Conservation (phyloP, 129 eudicot species). For the Gnaphalium uliginosum region DNA sequence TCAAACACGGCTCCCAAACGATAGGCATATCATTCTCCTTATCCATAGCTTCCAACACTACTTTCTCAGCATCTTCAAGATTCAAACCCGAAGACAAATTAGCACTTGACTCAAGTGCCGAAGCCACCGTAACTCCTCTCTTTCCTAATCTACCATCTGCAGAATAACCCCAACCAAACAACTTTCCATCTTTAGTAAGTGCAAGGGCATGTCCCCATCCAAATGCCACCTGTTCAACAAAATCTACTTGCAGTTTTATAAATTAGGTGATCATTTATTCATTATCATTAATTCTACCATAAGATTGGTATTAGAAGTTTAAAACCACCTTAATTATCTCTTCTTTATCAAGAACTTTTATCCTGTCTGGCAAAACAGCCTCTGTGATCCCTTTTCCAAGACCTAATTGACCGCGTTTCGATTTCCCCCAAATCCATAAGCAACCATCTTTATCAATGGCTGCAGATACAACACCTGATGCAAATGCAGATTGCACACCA, state of each 20-base stretch:
- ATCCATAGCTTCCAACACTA: slow-evolving; percentile 73
- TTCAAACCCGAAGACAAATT: slow-evolving; percentile 36
- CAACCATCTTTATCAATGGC: slow-evolving; percentile 73
- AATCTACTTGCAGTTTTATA: not conserved
- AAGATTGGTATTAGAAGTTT: slow-evolving; percentile 33
- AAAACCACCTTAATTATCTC: slow-evolving; percentile 85
- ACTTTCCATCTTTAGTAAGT: slow-evolving; percentile 69
- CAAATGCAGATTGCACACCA: slow-evolving; percentile 60
- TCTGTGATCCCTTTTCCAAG: slow-evolving; percentile 72
- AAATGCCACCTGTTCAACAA: slow-evolving; percentile 61
- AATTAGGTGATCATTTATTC: not conserved
- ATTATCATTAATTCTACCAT: slow-evolving; percentile 50
- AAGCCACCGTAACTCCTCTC: slow-evolving; percentile 47
- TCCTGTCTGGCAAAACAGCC: slow-evolving; percentile 65
- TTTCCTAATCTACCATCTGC: slow-evolving; percentile 94
- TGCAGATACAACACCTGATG: slow-evolving; percentile 88
- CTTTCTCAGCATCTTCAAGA: slow-evolving; percentile 64
- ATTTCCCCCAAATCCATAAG: slow-evolving; percentile 92
- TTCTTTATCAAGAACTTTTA: slow-evolving; percentile 70
- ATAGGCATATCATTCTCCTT: slow-evolving; percentile 94
- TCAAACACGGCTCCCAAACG: slow-evolving; percentile 77
- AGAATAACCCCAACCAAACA: slow-evolving; percentile 97
- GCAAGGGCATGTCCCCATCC: slow-evolving; percentile 99
- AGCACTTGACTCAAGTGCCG: slow-evolving; percentile 61
- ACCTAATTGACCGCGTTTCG: slow-evolving; percentile 92